Evolutionary conservation across 2,329 filamentous ascomycete genomes (phyloP), one percentile per base, ranked within the genome.

Genomic region (Aspergillus alliaceus): DNA sequence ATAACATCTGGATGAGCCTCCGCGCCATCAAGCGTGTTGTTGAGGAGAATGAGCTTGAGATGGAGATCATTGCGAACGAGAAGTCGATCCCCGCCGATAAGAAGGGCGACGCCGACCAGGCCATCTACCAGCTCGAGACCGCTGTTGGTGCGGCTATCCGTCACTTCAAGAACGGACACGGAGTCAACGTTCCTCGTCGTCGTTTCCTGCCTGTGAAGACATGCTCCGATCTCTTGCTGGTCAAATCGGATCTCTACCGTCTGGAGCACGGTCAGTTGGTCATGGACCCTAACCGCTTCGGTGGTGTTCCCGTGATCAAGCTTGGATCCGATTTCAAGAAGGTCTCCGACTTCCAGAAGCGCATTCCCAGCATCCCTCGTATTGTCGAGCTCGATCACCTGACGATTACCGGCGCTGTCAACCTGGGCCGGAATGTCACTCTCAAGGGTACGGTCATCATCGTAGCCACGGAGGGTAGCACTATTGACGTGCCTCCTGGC

Each of bases 1-100:
- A 99, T 90, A 99, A 99, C 86, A 97, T 99, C 81, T 99, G 95
- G 95, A 90, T 99, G 85, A 96, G 96, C 82, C 85, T 97, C 70
- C 88, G 91, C 75, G 95, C 95, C 67, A 90, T 99, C 81, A 98
- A 98, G 89, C 93, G 95, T 60, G 92, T 99, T 54, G 95, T 99
- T 7, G 95, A 98, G 86, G 92, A 96, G 79, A 91, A 96, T 77
- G 93, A 98, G 83, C 88, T 99, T 54, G 90, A 93, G 80, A 96
- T 99, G 90, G 95, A 99, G 82, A 99, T 99, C 76, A 99, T 99
- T 70, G 93, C 95, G 77, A 99, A 99, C 82, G 92, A 90, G 82
- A 99, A 99, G 86, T 93, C 91, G 64, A 97, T 99, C 72, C 90
- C 95, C 53, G 95, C 93, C 59, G 95, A 98, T 82, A 97, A 97